Evolutionary conservation across 768 basidiomycete species (phyloP).

Genomic region (Suillus occidentalis): DNA sequence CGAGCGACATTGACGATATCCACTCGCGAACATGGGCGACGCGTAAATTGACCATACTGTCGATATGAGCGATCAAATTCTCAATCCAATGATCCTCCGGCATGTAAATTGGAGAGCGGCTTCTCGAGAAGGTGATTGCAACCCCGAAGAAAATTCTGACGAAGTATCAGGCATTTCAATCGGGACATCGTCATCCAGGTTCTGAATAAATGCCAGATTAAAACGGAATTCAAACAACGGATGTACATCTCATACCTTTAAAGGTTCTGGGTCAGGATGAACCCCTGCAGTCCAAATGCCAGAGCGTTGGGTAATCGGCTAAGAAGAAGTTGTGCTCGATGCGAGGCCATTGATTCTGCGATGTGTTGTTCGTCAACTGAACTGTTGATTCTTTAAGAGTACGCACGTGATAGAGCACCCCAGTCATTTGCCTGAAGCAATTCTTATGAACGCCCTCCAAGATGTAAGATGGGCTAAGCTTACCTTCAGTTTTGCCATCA

Average conservation of each 20-base stretch:
- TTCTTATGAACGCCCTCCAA: neutral
- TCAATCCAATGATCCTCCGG: conserved; percentile 45
- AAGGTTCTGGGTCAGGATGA: conserved; percentile 44
- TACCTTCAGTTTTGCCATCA: conserved; percentile 71
- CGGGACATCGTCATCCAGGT: conserved; percentile 48
- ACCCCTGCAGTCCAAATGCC: conserved; percentile 43
- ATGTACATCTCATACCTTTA: conserved; percentile 45
- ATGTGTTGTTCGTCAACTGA: neutral
- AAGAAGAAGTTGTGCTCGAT: conserved; percentile 45
- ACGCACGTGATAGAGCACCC: conserved; percentile 62
- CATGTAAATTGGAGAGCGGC: conserved; percentile 12
- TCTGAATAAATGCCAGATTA: conserved; percentile 32
- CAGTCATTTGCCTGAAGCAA: conserved; percentile 56
- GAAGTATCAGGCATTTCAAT: conserved; percentile 40
- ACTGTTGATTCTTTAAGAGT: neutral
- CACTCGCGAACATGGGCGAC: conserved; percentile 51
- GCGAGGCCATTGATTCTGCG: conserved; percentile 48
- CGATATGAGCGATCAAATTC: conserved; percentile 39
- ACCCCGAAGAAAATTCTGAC: conserved; percentile 32
- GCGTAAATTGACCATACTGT: conserved; percentile 40
- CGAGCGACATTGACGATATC: conserved; percentile 50
- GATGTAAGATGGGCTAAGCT: neutral
- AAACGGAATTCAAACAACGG: neutral
- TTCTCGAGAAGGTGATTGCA: neutral
- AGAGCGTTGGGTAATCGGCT: conserved; percentile 48